Evolutionary conservation across 768 basidiomycete species (phyloP), one percentile per base, ranked within the genome.

Genomic region (Mycena venus): DNA sequence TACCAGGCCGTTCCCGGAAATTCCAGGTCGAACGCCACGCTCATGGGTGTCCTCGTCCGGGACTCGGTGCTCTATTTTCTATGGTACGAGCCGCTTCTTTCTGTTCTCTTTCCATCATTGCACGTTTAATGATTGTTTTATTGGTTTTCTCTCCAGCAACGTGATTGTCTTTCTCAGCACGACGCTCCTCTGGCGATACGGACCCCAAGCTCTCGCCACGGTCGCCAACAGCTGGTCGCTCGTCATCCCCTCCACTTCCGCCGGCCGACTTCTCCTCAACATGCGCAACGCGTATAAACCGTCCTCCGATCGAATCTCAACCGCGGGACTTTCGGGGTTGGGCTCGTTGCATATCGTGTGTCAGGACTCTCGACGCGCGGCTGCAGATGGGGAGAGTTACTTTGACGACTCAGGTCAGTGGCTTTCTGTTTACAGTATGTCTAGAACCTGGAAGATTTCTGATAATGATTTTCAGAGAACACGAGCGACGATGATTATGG

Each of bases 161-260:
- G 72, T 71, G 4, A 19, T 63, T 36, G 72, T 74, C 0, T 77
- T 74, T 14, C 65, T 77, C 19, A 15, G 68, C 25, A 77, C 75
- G 15, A 77, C 75, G 3, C 55, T 76, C 17, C 68, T 76, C 25
- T 76, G 75, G 75, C 63, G 72, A 12, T 76, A 66, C 31, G 75
- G 75, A 5, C 59, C 75, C 19, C 40, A 61, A 11, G 51, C 38
- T 8, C 72, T 77, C 60, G 75, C 75, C 0, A 77, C 72, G 8
- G 59, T 77, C 23, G 75, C 75, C 12, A 77, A 62, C 53, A 73
- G 72, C 62, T 77, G 75, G 75, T 73, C 72, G 2, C 65, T 77
- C 17, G 75, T 77, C 29, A 72, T 77, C 14, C 75, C 72, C 7
- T 70, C 75, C 9, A 70, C 75, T 21, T 76, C 75, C 25, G 72